Evolutionary conservation across 768 basidiomycete genomes (phyloP), one percentile per base, ranked within the genome.

Genomic region (Boletus tomentosulus): DNA sequence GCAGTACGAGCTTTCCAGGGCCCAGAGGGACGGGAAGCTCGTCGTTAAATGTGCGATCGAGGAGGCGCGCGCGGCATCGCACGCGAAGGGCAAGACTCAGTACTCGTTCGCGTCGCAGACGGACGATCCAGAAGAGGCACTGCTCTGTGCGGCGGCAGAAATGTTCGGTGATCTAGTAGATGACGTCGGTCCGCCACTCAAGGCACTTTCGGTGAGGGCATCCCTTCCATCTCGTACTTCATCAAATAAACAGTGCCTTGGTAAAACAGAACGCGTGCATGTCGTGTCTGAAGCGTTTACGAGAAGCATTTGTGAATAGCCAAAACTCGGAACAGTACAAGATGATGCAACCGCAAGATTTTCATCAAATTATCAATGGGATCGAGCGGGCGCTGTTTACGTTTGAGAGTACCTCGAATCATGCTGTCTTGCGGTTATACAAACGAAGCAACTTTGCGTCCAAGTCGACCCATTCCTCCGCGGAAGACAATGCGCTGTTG

Each of bases 381-480:
- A 86, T 92, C 19, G 83, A 89, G 55, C 76, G 78, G 4, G 87
- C 89, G 0, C 70, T 92, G 31, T 77, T 78, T 44, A 78, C 81
- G 15, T 92, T 93, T 64, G 90, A 92, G 61, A 84, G 82, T 60
- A 92, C 87, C 0, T 92, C 89, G 0, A 92, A 93, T 54, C 82
- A 89, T 55, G 92, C 92, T 0, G 79, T 96, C 16, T 66, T 93
- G 61, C 79, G 90, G 48, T 64, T 91, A 15, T 94, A 93, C 62
- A 73, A 80, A 55, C 77, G 75, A 53, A 81, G 76, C 51, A 76
- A 80, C 48, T 64, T 67, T 34, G 61, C 69, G 28, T 41, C 55
- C 22, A 51, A 30, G 27, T 63, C 72, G 4, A 37, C 46, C 13
- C 57, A 19, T 24, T 62, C 58, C 42, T 59, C 52, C 5, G 30